Evolutionary conservation across 2,329 filamentous ascomycete genomes (phyloP), one percentile per base, ranked within the genome.

Genomic region (Periconia digitata): DNA sequence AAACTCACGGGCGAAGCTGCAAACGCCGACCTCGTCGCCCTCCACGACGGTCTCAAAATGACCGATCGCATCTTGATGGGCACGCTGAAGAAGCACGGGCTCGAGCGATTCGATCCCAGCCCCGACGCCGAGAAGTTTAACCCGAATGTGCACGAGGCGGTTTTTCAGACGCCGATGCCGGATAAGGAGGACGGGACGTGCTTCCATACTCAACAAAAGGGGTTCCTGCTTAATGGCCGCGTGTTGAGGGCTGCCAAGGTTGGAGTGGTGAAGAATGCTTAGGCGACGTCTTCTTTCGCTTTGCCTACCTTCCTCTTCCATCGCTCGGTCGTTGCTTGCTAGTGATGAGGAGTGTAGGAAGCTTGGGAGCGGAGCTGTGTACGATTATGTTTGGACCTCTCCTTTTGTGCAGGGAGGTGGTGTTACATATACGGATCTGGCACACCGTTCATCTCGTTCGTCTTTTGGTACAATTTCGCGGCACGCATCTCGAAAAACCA

Each of bases 101-200:
- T 99, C 54, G 89, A 95, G 79, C 82, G 92, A 60, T 90, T 96
- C 71, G 85, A 92, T 70, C 92, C 94, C 16, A 74, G 72, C 47
- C 77, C 77, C 29, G 77, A 84, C 56, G 82, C 85, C 62, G 87
- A 94, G 71, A 91, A 90, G 75, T 99, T 99, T 79, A 87, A 99
- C 77, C 92, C 94, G 58, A 96, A 96, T 74, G 82, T 89, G 74
- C 94, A 97, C 72, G 94, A 99, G 80, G 94, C 94, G 32, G 94
- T 90, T 18, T 97, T 97, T 76, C 92, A 95, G 86, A 85, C 90
- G 8, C 90, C 91, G 37, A 84, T 90, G 77, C 82, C 85, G 44
- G 91, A 85, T 60, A 95, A 95, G 80, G 88, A 96, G 73, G 85
- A 97, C 66, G 90, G 90, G 62, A 88, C 85, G 47, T 89, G 96